Conservation (phyloP, 1,284 basidiomycete genomes). For the Trichosporon sp. region DNA sequence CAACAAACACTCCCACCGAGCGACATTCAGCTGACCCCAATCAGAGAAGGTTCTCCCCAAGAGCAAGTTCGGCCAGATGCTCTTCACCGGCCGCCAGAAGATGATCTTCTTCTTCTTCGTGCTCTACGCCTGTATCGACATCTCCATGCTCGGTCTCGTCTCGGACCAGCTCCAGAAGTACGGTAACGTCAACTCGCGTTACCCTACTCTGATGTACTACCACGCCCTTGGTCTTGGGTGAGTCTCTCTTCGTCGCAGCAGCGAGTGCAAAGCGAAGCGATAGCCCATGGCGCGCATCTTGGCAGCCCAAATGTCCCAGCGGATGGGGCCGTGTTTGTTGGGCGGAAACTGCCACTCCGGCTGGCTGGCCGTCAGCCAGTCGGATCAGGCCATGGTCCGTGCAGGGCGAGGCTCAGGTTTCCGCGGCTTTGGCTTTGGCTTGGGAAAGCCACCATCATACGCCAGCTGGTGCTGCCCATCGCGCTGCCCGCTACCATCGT, state of each 20-base stretch:
- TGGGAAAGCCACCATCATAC: neutral
- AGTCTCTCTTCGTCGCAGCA: neutral
- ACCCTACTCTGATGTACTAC: conserved; percentile 28
- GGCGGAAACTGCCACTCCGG: neutral
- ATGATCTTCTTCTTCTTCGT: conserved; percentile 56
- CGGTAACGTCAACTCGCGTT: conserved; percentile 26
- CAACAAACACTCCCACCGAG: neutral
- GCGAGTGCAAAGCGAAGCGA: neutral
- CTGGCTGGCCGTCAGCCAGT: neutral
- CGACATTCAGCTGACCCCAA: neutral
- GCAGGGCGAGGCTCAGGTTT: neutral
- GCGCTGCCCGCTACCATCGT: neutral
- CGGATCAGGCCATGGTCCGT: neutral
- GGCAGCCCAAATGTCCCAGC: neutral
- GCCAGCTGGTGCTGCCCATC: neutral
- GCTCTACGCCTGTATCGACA: conserved; percentile 55
- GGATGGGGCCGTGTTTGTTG: neutral
- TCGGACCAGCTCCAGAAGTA: conserved; percentile 39
- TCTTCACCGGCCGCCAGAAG: conserved; percentile 28
- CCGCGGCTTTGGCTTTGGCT: neutral
- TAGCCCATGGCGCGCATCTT: too few relatives aligned
- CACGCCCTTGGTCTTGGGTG: conserved; percentile 35
- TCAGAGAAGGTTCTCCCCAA: conserved; percentile 7
- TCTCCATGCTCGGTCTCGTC: conserved; percentile 45
- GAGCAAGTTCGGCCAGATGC: conserved; percentile 13